Conservation (phyloP, 345 rosid species). For the Salix viminalis region DNA sequence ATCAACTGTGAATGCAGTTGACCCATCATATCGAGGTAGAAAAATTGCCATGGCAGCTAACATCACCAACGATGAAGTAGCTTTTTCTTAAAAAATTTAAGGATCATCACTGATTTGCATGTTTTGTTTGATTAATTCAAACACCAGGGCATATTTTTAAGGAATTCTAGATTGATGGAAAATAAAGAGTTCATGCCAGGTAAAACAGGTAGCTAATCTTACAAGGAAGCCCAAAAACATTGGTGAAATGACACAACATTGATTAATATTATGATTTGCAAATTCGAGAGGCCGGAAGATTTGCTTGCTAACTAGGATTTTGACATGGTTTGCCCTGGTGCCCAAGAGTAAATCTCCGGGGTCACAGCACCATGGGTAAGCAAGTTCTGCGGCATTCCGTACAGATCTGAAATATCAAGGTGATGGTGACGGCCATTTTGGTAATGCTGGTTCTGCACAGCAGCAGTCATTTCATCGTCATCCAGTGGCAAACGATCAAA, state of each 20-base stretch:
- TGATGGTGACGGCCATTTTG: constrained; percentile 56
- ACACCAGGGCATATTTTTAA: background rate
- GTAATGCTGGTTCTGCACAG: constrained; percentile 48
- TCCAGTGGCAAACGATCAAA: constrained; percentile 86
- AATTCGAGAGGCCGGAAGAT: background rate
- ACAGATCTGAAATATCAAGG: constrained; percentile 51
- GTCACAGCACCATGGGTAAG: constrained; percentile 46
- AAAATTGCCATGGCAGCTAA: background rate
- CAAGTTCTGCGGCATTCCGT: constrained; percentile 68
- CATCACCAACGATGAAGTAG: background rate
- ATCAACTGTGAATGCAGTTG: too few species aligned
- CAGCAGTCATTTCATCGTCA: constrained; percentile 53
- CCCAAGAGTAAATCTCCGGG: constrained; percentile 70
- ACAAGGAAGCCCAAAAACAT: background rate
- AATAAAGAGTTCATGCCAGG: background rate
- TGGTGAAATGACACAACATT: background rate
- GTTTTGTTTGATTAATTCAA: background rate
- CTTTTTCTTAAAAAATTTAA: background rate
- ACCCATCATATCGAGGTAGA: too few species aligned
- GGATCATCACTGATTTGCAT: background rate
- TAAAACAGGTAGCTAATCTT: background rate
- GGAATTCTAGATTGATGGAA: background rate
- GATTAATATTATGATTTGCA: background rate
- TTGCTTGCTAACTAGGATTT: constrained; percentile 28
- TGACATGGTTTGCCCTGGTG: constrained; percentile 42